Evolutionary conservation across 306 rosid genomes (phyloP), one percentile per base, ranked within the genome.

Genomic region (Hippophae tibetana): DNA sequence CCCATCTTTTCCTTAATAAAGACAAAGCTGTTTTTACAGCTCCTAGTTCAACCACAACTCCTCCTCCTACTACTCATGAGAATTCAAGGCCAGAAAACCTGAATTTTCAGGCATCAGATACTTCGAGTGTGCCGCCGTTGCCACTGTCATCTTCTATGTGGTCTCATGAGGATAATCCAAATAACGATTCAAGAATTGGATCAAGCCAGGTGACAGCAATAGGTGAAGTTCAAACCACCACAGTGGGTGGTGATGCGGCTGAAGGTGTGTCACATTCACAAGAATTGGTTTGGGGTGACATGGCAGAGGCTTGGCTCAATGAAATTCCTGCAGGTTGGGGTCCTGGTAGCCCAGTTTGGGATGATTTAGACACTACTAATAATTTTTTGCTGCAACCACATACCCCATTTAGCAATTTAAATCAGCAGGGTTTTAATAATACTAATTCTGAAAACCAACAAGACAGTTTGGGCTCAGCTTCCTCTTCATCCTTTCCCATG

Each of bases 331-430:
- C 85, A 9, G 82, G 83, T 72, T 90, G 92, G 95, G 99, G 95
- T 57, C 98, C 99, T 1, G 96, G 86, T 9, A 88, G 99, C 60
- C 95, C 99, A 13, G 79, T 78, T 13, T 92, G 99, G 99, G 99
- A 92, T 65, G 96, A 92, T 77, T 77, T 84, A 53, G 95, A 90
- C 70, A 52, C 83, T 5, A 61, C 64, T 63, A 85, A 82, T 51
- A 85, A 78, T 60, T 71, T 89, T 43, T 66, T 86, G 9, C 54
- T 82, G 47, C 93, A 69, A 6, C 68, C 92, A 7, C 81, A 83
- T 7, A 52, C 68, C 62, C 82, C 79, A 9, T 79, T 82, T 65
- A 38, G 51, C 54, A 49, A 61, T 50, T 50, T 43, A 18, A 77
- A 79, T 57, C 52, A 65, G 53, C 54, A 48, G 49, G 75, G 7